A percentile compares a stretch with the other conserved stretches of the same genome.
phyloP scores from a whole-genome alignment of 176 grass and related monocot species.

The Musa troglodytarum region DNA sequence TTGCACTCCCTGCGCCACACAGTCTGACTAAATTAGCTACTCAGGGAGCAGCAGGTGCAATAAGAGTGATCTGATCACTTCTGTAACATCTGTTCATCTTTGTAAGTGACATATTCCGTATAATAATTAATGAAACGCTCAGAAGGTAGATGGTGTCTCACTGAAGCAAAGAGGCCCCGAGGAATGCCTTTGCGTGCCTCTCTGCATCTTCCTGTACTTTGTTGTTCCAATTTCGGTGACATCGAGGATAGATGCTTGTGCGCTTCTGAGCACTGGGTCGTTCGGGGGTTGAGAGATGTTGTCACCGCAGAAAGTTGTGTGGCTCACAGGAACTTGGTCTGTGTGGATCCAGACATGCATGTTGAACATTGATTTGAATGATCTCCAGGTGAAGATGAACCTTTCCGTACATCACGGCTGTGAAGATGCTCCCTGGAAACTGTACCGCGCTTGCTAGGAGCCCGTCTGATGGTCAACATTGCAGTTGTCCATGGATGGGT shows the following conservation, averaged over 20 bases:
- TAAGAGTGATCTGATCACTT: slow-evolving; percentile 42
- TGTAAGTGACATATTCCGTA: background rate
- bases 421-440: too few relatives aligned
- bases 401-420: too few relatives aligned
- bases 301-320: background rate
- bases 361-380: background rate
- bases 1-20: slow-evolving; percentile 33
- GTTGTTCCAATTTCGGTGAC: background rate
- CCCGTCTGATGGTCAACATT: background rate
- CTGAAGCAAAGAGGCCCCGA: background rate
- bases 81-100: background rate
- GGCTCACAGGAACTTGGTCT: background rate
- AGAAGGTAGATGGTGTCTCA: background rate
- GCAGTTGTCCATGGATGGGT: too few relatives aligned
- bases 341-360: background rate
- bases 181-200: background rate
- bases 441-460: too few relatives aligned
- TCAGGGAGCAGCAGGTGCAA: slow-evolving; percentile 24
- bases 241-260: background rate
- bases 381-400: background rate
- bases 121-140: background rate
- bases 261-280: too few relatives aligned
- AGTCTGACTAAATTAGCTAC: slow-evolving; percentile 30
- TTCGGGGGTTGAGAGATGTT: background rate
- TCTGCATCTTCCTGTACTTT: background rate